A percentile compares a stretch with the other conserved stretches of the same genome.
Evolutionary conservation across 192 early-diverging fungal species (phyloP).

Genomic region (Tieghemiomyces parasiticus): DNA sequence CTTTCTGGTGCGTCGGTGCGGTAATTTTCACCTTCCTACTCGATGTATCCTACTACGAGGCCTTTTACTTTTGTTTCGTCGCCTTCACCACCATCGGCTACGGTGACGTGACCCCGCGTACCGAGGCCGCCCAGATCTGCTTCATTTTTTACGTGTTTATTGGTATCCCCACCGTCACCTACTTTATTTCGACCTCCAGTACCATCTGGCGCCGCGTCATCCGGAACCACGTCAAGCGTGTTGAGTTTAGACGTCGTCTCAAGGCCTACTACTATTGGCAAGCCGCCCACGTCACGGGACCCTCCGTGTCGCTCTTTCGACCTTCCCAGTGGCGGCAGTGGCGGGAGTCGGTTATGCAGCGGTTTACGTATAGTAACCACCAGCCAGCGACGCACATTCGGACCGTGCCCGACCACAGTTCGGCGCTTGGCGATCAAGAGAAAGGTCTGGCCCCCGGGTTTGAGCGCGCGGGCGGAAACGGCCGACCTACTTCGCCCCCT

Average conservation of each 20-base stretch:
- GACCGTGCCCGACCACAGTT: not conserved
- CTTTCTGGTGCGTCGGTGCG: conserved; percentile 23
- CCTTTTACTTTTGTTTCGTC: conserved; percentile 32
- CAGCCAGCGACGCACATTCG: not conserved
- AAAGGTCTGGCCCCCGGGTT: not conserved
- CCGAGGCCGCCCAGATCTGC: conserved; percentile 22
- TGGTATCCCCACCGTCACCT: conserved; percentile 24
- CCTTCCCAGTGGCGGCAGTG: not conserved
- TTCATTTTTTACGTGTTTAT: conserved; percentile 30
- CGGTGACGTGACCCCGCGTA: conserved; percentile 22
- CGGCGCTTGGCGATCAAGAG: not conserved
- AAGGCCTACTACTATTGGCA: too few relatives aligned
- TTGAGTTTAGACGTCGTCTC: not conserved
- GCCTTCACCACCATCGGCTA: conserved; percentile 34
- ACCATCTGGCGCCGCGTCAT: conserved; percentile 3
- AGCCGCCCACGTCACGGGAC: too few relatives aligned
- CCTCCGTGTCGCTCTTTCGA: not conserved
- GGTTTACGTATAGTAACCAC: not conserved
- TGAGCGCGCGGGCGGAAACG: too few relatives aligned
- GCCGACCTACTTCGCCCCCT: too few relatives aligned
- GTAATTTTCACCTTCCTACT: conserved; percentile 23
- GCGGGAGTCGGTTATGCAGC: not conserved
- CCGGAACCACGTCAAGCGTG: not conserved
- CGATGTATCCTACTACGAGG: conserved; percentile 22
- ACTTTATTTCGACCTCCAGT: conserved; percentile 14